Conservation (phyloP, 2,329 filamentous ascomycete species). For the Penicillium sp. region DNA sequence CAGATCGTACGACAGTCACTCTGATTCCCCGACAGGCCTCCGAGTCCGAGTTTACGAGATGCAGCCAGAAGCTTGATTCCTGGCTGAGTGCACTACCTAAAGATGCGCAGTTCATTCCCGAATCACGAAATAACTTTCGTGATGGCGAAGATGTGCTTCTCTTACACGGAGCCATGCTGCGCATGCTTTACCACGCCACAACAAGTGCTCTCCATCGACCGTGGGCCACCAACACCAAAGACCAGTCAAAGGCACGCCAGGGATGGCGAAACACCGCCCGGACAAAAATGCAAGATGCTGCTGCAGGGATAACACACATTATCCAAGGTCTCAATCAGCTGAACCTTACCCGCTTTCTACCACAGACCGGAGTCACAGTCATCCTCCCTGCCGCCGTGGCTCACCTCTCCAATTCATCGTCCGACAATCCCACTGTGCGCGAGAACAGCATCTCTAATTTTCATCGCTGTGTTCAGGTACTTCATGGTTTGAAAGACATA, state of each 20-base stretch:
- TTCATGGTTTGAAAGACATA: conserved; percentile 73
- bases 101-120: conserved; percentile 63
- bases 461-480: conserved; percentile 76
- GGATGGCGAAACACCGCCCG: conserved; percentile 67
- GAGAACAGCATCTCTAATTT: conserved; percentile 68
- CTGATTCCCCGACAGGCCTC: conserved; percentile 75
- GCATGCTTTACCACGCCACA: conserved; percentile 87
- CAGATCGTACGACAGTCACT: conserved; percentile 69
- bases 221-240: conserved; percentile 59
- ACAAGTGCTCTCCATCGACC: conserved; percentile 83
- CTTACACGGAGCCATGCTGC: conserved; percentile 72
- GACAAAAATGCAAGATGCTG: conserved; percentile 71
- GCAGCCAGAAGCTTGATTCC: conserved; percentile 66
- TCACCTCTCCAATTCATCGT: conserved; percentile 80
- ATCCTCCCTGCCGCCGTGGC: conserved; percentile 84
- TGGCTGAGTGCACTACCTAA: conserved; percentile 67
- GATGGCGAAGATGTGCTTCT: conserved; percentile 44
- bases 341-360: conserved; percentile 67
- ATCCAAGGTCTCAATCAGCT: conserved; percentile 65
- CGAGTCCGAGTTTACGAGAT: conserved; percentile 66
- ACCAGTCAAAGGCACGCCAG: conserved; percentile 42
- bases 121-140: conserved; percentile 53
- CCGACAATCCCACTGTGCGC: conserved; percentile 62
- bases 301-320: conserved; percentile 72
- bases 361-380: conserved; percentile 79